Evolutionary conservation across 2,329 filamentous ascomycete species (phyloP).

Genomic region (Colletotrichum sp.): DNA sequence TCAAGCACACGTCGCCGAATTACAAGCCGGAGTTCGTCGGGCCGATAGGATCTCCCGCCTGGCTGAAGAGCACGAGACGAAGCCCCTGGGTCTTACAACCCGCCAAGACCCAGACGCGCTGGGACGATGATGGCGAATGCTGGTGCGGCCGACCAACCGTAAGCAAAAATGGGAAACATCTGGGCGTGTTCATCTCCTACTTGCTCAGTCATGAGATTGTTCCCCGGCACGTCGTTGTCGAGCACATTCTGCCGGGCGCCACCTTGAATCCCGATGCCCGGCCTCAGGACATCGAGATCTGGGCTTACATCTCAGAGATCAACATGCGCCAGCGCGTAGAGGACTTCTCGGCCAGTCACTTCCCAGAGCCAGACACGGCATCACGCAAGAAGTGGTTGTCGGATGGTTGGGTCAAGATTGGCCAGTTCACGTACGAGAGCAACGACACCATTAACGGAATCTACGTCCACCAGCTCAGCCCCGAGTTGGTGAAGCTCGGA

Average conservation of each 20-base stretch:
- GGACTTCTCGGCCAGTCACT: constrained; percentile 49
- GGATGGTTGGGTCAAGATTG: constrained; percentile 61
- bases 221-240: constrained; percentile 73
- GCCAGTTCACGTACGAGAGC: constrained; percentile 58
- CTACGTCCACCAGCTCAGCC: constrained; percentile 59
- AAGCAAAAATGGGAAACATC: constrained; percentile 46
- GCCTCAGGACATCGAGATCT: constrained; percentile 74
- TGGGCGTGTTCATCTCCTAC: constrained; percentile 70
- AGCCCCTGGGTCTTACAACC: constrained; percentile 36
- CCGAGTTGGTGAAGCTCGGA: constrained; percentile 52
- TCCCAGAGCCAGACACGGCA: constrained; percentile 33
- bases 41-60: constrained; percentile 14
- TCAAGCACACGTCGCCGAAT: constrained; percentile 62
- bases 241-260: constrained; percentile 70
- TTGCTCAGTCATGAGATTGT: constrained; percentile 62
- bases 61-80: constrained; percentile 12
- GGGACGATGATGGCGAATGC: constrained; percentile 84
- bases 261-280: constrained; percentile 67
- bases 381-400: constrained; percentile 23
- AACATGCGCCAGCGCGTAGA: constrained; percentile 42
- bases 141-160: constrained; percentile 72
- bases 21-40: constrained; percentile 43
- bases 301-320: constrained; percentile 61
- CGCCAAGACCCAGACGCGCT: constrained; percentile 65
- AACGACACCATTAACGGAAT: constrained; percentile 45